Conservation (phyloP, 1,139 yeast genomes). For the Yamadazyma sp. region DNA sequence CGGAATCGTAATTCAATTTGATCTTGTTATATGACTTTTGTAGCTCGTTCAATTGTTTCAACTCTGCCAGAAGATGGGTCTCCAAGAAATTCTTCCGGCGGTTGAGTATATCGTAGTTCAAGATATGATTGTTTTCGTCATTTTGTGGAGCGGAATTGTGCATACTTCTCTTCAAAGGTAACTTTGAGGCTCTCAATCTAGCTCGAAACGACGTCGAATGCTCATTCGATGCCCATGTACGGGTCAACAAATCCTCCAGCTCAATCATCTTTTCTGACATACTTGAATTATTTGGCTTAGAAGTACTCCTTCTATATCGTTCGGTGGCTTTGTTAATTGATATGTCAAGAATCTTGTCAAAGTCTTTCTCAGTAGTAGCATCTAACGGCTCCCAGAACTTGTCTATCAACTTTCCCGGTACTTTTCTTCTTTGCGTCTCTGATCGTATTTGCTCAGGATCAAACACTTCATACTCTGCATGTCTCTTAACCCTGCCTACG, state of each 20-base stretch:
- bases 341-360: constrained; percentile 31
- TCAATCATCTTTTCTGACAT: constrained; percentile 19
- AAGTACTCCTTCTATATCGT: constrained; percentile 18
- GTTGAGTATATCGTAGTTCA: constrained; percentile 32
- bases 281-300: too few species aligned
- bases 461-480: constrained; percentile 4
- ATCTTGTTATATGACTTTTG: constrained; percentile 27
- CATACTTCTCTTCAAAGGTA: constrained; percentile 33
- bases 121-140: constrained; percentile 20
- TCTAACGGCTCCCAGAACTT: constrained; percentile 37
- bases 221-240: constrained; percentile 31
- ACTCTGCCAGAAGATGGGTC: constrained; percentile 43
- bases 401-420: constrained; percentile 34
- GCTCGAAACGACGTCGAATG: constrained; percentile 30
- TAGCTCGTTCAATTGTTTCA: constrained; percentile 38
- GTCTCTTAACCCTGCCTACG: too few species aligned
- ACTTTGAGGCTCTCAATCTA: constrained; percentile 31
- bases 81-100: constrained; percentile 34
- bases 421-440: constrained; percentile 20
- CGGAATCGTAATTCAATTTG: constrained; percentile 28
- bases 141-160: constrained; percentile 14
- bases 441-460: constrained; percentile 18
- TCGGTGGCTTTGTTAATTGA: constrained; percentile 33
- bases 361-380: constrained; percentile 18
- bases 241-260: constrained; percentile 28